Evolutionary conservation across 139 green algal genomes (phyloP).

Genomic region (Microglena sp.): DNA sequence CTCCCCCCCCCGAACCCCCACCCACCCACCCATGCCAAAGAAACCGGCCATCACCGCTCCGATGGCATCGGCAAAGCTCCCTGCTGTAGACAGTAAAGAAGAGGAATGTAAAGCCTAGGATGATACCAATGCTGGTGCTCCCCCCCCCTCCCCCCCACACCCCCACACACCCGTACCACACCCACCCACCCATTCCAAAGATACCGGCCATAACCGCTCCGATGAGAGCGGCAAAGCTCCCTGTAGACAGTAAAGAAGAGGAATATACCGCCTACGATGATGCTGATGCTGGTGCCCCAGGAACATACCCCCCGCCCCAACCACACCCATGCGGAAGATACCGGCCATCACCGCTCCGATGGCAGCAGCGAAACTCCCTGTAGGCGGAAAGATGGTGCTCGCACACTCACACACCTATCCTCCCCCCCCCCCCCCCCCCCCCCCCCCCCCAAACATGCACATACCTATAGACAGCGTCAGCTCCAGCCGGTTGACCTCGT

Average conservation of each 20-base stretch:
- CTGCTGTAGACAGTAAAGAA: slow-evolving; percentile 61
- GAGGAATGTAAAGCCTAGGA: slow-evolving; percentile 59
- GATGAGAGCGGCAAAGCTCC: slow-evolving; percentile 75
- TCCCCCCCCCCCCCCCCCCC: slow-evolving; percentile 74
- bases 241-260: too few relatives aligned
- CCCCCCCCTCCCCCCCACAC: slow-evolving; percentile 71
- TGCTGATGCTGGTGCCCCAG: too few relatives aligned
- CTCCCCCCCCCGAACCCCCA: too few relatives aligned
- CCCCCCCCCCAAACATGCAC: slow-evolving; percentile 76
- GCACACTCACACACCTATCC: slow-evolving; percentile 71
- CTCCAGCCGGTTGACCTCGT: slow-evolving; percentile 84
- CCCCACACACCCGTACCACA: slow-evolving; percentile 76
- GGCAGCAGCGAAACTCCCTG: too few relatives aligned
- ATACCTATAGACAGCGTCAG: slow-evolving; percentile 79
- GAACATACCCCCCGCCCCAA: too few relatives aligned
- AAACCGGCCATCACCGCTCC: slow-evolving; percentile 63
- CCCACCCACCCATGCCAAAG: too few relatives aligned
- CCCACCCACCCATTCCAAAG: slow-evolving; percentile 78
- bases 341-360: slow-evolving; percentile 66
- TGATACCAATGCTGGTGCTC: slow-evolving; percentile 61
- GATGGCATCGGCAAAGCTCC: too few relatives aligned
- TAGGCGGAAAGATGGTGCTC: slow-evolving; percentile 60
- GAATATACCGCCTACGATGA: too few relatives aligned
- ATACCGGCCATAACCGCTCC: too few relatives aligned
- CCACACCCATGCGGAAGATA: too few relatives aligned